These are phyloP conservation scores for Trypanosoma platydactyli DNA, from an alignment of 208 protist species.

Conservation along the genomic window DNA sequence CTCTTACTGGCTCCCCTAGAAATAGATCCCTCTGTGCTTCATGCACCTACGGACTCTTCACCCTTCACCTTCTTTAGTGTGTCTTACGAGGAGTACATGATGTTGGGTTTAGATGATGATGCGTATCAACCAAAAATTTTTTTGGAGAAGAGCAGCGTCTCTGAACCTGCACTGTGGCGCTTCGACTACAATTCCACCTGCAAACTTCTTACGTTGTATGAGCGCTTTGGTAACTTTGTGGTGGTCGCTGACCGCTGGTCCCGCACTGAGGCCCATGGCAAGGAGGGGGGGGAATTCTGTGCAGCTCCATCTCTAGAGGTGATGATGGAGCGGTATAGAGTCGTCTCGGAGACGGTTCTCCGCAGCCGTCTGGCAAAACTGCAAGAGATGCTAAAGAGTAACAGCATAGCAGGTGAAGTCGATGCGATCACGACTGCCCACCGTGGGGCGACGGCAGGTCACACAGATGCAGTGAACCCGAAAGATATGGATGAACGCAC, in stretches of 20 bases:
- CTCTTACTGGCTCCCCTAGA: constrained; percentile 13
- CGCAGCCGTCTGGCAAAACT: constrained; percentile 11
- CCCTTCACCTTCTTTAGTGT: constrained; percentile 49
- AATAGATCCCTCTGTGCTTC: constrained; percentile 10
- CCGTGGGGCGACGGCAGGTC: neutral
- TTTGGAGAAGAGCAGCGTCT: neutral
- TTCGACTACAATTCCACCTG: constrained; percentile 37
- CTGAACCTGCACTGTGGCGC: neutral
- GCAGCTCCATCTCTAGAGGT: constrained; percentile 21
- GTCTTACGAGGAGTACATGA: constrained; percentile 46
- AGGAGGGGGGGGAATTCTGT: neutral
- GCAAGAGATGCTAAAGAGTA: neutral
- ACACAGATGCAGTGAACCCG: neutral
- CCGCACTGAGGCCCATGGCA: constrained; percentile 5
- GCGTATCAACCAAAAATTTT: constrained; percentile 16
- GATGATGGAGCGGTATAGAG: constrained; percentile 32
- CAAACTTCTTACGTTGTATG: constrained; percentile 53
- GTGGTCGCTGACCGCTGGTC: constrained; percentile 60
- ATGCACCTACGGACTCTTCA: neutral
- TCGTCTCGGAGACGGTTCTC: constrained; percentile 26
- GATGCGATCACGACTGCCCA: neutral
- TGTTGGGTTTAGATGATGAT: constrained; percentile 18
- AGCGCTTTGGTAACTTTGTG: constrained; percentile 59
- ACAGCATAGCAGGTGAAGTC: neutral
- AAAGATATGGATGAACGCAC: neutral